Evolutionary conservation across 257 asterid species (phyloP).

Genomic region (Oldenlandia corymbosa): DNA sequence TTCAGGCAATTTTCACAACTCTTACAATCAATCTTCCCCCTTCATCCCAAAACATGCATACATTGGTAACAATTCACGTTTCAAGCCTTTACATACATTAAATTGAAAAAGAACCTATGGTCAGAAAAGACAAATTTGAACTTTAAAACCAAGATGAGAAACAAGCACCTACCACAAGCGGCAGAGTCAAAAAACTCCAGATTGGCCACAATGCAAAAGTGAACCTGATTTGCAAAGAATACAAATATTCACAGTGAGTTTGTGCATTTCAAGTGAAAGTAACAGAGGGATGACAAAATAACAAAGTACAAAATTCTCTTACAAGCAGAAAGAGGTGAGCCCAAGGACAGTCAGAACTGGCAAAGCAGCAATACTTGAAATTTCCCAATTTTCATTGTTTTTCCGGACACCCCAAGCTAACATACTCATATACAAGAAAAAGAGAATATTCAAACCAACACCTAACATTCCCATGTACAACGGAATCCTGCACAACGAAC

Average conservation of each 20-base stretch:
- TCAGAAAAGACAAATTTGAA: background rate
- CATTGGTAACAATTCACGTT: no score
- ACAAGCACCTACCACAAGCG: constrained; percentile 43
- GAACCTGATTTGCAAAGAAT: constrained; percentile 35
- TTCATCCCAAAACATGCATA: background rate
- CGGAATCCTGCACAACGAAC: constrained; percentile 39
- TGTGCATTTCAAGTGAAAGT: background rate
- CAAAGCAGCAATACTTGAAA: constrained; percentile 46
- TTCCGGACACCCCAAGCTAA: constrained; percentile 43
- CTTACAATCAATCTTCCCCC: background rate
- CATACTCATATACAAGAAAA: constrained; percentile 40
- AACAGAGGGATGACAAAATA: background rate
- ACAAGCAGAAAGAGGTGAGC: constrained; percentile 51
- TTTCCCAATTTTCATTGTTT: constrained; percentile 48
- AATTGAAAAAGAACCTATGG: background rate
- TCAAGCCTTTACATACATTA: background rate
- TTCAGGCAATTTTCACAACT: background rate
- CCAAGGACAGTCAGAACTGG: constrained; percentile 46
- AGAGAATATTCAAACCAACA: constrained; percentile 38
- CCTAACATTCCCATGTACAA: constrained; percentile 49
- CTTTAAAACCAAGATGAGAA: background rate
- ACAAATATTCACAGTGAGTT: background rate
- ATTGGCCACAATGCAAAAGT: constrained; percentile 60
- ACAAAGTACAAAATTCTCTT: constrained; percentile 17
- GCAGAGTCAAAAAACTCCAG: constrained; percentile 55